A percentile compares a stretch with the other conserved stretches of the same genome.
Evolutionary conservation across 2,329 filamentous ascomycete species (phyloP).

Genomic region (Fusarium nurragi): DNA sequence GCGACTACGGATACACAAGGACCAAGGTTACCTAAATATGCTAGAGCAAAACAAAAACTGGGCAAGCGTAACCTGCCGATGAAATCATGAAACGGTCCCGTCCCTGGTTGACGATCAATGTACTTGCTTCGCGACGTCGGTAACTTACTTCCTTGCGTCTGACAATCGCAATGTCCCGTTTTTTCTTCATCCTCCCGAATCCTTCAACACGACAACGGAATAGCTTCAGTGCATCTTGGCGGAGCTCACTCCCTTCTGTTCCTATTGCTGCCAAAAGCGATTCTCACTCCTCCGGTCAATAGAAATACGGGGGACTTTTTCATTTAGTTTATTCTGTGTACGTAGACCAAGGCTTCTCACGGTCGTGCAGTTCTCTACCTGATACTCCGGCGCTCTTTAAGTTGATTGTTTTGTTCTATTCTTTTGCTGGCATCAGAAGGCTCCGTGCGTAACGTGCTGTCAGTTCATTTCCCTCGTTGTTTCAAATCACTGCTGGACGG

Average conservation of each 20-base stretch:
- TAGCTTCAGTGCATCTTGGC: not conserved
- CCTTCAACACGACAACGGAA: not conserved
- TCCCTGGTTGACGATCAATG: conserved; percentile 18
- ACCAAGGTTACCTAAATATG: conserved; percentile 18
- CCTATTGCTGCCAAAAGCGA: not conserved
- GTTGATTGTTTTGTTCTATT: not conserved
- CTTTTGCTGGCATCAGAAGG: not conserved
- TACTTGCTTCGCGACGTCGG: not conserved
- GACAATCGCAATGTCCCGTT: conserved; percentile 21
- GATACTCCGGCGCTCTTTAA: conserved; percentile 1
- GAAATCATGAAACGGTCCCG: conserved; percentile 24
- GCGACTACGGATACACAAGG: not conserved
- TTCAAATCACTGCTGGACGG: conserved; percentile 7
- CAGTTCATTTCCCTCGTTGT: conserved; percentile 17
- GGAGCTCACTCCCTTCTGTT: not conserved
- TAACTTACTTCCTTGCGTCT: conserved; percentile 11
- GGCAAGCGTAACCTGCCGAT: conserved; percentile 19
- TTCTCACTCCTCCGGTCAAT: not conserved
- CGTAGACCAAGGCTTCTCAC: not conserved
- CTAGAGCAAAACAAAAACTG: conserved; percentile 19
- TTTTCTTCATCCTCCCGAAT: conserved; percentile 4
- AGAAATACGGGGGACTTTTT: too few relatives aligned
- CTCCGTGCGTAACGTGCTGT: conserved; percentile 4
- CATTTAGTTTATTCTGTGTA: too few relatives aligned
- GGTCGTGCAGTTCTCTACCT: conserved; percentile 3